phyloP scores from a whole-genome alignment of 192 early-diverging fungal species.

The Backusella parvicylindrica region DNA sequence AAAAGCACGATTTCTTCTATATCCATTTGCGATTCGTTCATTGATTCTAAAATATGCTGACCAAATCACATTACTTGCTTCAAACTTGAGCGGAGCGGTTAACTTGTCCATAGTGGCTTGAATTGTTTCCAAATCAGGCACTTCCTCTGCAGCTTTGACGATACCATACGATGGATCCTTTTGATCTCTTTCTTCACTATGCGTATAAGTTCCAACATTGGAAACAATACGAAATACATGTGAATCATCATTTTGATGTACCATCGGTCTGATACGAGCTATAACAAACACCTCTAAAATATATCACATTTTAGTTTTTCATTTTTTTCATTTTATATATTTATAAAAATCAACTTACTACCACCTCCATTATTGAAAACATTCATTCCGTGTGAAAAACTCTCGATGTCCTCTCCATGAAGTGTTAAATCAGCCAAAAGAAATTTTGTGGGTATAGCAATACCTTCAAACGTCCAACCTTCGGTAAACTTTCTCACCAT shows the following conservation, averaged over 20 bases:
- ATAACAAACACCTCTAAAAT: background rate
- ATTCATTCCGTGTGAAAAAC: background rate
- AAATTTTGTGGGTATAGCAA: background rate
- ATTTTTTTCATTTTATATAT: background rate
- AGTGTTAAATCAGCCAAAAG: constrained; percentile 21
- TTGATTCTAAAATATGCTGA: constrained; percentile 25
- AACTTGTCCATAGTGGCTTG: background rate
- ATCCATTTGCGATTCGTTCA: constrained; percentile 34
- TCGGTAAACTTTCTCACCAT: constrained; percentile 11
- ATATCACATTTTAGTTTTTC: background rate
- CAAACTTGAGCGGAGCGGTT: background rate
- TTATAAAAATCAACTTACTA: background rate
- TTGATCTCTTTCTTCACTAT: background rate
- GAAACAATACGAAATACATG: background rate
- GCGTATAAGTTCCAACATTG: background rate
- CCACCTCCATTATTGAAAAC: background rate
- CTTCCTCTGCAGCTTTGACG: background rate
- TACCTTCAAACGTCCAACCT: constrained; percentile 29
- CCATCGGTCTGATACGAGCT: background rate
- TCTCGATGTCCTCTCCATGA: constrained; percentile 4
- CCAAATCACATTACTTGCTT: constrained; percentile 16
- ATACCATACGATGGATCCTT: background rate
- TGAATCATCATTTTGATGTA: background rate
- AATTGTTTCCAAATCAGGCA: constrained; percentile 6
- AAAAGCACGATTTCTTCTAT: constrained; percentile 20